These are phyloP conservation scores for Peribolospora kevripleyi DNA, from an alignment of 768 basidiomycete genomes.

Conservation along the genomic window DNA sequence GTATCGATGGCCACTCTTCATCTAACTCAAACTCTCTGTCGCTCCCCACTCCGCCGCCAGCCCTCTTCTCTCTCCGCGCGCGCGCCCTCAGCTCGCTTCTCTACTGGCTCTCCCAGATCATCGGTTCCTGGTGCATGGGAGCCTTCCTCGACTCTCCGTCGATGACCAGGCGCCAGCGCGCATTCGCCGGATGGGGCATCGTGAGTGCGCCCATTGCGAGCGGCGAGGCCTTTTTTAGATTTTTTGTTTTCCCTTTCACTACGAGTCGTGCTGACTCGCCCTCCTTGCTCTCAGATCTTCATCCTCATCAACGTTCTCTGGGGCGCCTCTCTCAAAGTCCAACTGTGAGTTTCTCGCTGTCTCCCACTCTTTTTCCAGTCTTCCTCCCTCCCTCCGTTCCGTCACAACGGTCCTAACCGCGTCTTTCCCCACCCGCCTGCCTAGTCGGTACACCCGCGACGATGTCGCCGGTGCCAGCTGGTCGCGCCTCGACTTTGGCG, in stretches of 20 bases:
- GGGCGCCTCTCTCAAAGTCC: conserved; percentile 39
- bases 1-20: background rate
- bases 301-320: conserved; percentile 48
- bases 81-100: conserved; percentile 51
- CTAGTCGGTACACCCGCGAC: conserved; percentile 35
- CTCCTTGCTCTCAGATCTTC: conserved; percentile 17
- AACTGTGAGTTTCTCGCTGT: conserved; percentile 26
- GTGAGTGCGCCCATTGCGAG: too few relatives aligned
- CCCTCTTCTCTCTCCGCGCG: conserved; percentile 17
- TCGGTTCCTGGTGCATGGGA: conserved; percentile 24
- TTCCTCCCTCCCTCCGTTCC: background rate
- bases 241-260: too few relatives aligned
- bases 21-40: background rate
- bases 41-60: conserved; percentile 24
- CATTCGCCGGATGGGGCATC: conserved; percentile 3
- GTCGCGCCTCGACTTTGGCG: conserved; percentile 35
- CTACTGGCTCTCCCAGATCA: conserved; percentile 56
- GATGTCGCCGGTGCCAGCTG: conserved; percentile 20
- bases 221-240: too few relatives aligned
- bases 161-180: background rate
- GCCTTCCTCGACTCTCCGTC: conserved; percentile 2
- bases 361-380: background rate
- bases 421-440: background rate
- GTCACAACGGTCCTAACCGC: background rate
- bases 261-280: too few relatives aligned